These are phyloP conservation scores for Pulchroboletus neoregius DNA, from an alignment of 1,284 basidiomycete genomes.

Conservation along the genomic window DNA sequence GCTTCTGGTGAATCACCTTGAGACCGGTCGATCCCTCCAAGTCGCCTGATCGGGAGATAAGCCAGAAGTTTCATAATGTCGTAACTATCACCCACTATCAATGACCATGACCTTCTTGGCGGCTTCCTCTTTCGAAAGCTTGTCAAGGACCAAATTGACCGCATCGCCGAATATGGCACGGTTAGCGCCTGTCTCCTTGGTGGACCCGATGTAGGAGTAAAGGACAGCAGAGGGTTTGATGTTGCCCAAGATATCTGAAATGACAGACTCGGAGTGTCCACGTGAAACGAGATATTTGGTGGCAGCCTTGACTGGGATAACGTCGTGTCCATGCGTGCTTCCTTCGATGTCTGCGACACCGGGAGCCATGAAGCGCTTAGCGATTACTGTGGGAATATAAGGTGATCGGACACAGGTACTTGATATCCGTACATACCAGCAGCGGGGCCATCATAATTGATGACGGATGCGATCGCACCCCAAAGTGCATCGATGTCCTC, in stretches of 20 bases:
- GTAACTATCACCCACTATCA: slow-evolving; percentile 55
- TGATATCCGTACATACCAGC: slow-evolving; percentile 46
- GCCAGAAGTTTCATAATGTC: not conserved
- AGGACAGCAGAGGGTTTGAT: slow-evolving; percentile 59
- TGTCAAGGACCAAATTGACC: slow-evolving; percentile 72
- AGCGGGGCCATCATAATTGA: slow-evolving; percentile 67
- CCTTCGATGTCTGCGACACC: slow-evolving; percentile 78
- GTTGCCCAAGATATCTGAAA: slow-evolving; percentile 53
- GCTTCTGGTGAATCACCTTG: slow-evolving; percentile 81
- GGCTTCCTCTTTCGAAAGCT: slow-evolving; percentile 69
- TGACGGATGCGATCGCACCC: slow-evolving; percentile 53
- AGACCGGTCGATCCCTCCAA: slow-evolving; percentile 84
- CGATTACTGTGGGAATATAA: slow-evolving; percentile 43
- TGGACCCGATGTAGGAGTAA: slow-evolving; percentile 64
- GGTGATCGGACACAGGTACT: not conserved
- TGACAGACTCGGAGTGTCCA: slow-evolving; percentile 53
- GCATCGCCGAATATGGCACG: slow-evolving; percentile 82
- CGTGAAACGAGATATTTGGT: slow-evolving; percentile 66
- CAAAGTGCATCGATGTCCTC: slow-evolving; percentile 78
- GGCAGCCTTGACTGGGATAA: slow-evolving; percentile 73
- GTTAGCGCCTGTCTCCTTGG: slow-evolving; percentile 72
- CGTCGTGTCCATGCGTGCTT: slow-evolving; percentile 76
- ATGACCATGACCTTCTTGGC: slow-evolving; percentile 81
- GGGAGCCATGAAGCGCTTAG: slow-evolving; percentile 77
- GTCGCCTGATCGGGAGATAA: slow-evolving; percentile 47